phyloP scores from a whole-genome alignment of 225 moss, liverwort and hornwort species.

The Sphagnum tenellum region DNA sequence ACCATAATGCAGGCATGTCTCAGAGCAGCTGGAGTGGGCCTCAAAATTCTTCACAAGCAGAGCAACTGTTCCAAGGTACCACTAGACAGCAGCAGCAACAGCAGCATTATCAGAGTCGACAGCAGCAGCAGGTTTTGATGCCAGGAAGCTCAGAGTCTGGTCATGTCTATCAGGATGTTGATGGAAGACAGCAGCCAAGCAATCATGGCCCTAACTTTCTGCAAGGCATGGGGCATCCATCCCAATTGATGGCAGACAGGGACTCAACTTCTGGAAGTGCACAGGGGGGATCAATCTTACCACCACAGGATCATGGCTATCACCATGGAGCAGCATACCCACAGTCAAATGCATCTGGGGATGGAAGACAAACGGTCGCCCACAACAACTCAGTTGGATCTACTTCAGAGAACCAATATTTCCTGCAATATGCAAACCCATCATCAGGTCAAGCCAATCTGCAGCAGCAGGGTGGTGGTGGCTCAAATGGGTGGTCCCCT shows the following conservation, averaged over 20 bases:
- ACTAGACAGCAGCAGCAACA: constrained; percentile 39
- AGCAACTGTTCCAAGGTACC: constrained; percentile 32
- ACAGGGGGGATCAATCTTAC: constrained; percentile 9
- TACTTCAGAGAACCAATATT: constrained; percentile 35
- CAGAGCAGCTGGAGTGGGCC: constrained; percentile 55
- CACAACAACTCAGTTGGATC: constrained; percentile 31
- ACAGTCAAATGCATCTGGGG: constrained; percentile 21
- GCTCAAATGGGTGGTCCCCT: too few relatives aligned
- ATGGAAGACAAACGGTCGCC: constrained; percentile 24
- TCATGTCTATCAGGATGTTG: constrained; percentile 34
- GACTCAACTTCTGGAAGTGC: constrained; percentile 39
- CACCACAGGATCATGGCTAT: constrained; percentile 13
- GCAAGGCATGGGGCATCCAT: constrained; percentile 19
- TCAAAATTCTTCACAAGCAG: constrained; percentile 51
- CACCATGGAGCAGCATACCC: constrained; percentile 31
- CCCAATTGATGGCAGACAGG: constrained; percentile 45
- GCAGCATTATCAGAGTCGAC: constrained; percentile 28
- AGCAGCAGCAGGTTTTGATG: constrained; percentile 33
- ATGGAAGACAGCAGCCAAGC: constrained; percentile 34
- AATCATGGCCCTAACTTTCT: constrained; percentile 28
- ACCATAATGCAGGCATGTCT: constrained; percentile 41
- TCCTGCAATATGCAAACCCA: constrained; percentile 27
- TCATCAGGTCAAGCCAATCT: constrained; percentile 26
- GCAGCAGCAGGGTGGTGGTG: constrained; percentile 23
- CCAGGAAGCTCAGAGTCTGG: constrained; percentile 30